Base-by-base conservation (phyloP, 2,329 filamentous ascomycete genomes). In the Sclerotiophoma versabilis region DNA sequence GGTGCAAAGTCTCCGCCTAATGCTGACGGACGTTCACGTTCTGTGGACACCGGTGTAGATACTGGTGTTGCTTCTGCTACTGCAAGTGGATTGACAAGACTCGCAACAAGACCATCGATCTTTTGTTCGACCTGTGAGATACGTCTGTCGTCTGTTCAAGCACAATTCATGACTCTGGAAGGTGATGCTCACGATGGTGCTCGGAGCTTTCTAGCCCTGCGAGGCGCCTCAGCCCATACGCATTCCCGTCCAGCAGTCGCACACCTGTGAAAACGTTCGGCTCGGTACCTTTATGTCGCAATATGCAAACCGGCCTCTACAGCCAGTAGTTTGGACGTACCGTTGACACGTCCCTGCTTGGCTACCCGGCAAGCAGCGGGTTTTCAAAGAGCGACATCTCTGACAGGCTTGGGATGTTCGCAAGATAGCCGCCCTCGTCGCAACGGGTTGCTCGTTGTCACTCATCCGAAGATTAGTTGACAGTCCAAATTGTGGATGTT, bases 91-190 rank as follows among this genome's bases (percentile, higher is more conserved):
- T 62, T 64, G 8, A 65, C 60, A 41, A 74, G 63, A 23, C 60
- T 69, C 14, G 72, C 68, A 23, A 74, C 66, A 19, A 74, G 62
- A 6, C 71, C 68, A 58, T 74, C 70, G 19, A 74, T 69, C 46
- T 72, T 74, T 29, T 70, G 64, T 44, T 74, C 72, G 1, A 74
- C 70, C 54, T 74, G 71, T 12, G 68, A 64, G 9, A 74, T 74
- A 19, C 72, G 71, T 36, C 71, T 73, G 15, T 25, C 10, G 12
- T 29, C 19, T 33, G 23, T 39, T 39, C 4, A 44, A 22, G 42
- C n/a, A 9, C n/a, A 36, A 33, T 23, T 19, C 25, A 15, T 22
- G 6, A 36, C 2, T 44, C 14, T 5, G 12, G 15, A 17, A 8
- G n/a, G n/a, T n/a, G 27, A 11, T 42, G 37, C 70, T 60, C 61